These are phyloP conservation scores for Penicillium sp. DNA, from an alignment of 2,329 filamentous ascomycete species.

Conservation along the genomic window DNA sequence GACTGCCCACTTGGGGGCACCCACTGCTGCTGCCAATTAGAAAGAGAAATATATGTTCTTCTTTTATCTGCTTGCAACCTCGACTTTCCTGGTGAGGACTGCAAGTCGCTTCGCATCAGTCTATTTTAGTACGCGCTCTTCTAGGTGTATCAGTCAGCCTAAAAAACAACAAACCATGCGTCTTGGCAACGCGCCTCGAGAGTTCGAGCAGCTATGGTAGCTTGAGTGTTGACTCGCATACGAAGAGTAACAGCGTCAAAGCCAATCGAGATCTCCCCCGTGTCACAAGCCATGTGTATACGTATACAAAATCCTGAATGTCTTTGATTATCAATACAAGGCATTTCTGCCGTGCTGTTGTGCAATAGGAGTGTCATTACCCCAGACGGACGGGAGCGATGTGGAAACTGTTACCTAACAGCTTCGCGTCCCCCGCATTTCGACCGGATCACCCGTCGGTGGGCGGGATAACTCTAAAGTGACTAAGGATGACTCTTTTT, in stretches of 20 bases:
- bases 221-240: background rate
- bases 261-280: background rate
- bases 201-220: too few species aligned
- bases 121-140: too few species aligned
- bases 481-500: background rate
- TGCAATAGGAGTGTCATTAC: background rate
- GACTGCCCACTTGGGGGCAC: too few species aligned
- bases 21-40: too few species aligned
- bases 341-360: background rate
- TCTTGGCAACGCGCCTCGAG: too few species aligned
- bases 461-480: constrained; percentile 19
- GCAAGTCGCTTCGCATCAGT: too few species aligned
- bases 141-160: too few species aligned
- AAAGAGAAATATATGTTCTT: too few species aligned
- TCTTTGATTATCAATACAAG: background rate
- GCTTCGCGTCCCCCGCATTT: constrained; percentile 29
- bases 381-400: constrained; percentile 9
- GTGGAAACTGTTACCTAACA: constrained; percentile 36
- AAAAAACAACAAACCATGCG: too few species aligned
- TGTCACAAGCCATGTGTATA: background rate
- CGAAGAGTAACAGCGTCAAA: background rate
- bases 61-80: too few species aligned
- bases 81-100: too few species aligned
- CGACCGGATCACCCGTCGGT: constrained; percentile 8
- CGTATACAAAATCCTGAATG: background rate